Evolutionary conservation across 2,329 filamentous ascomycete species (phyloP).

Genomic region (Endoconidiophora laricicola): DNA sequence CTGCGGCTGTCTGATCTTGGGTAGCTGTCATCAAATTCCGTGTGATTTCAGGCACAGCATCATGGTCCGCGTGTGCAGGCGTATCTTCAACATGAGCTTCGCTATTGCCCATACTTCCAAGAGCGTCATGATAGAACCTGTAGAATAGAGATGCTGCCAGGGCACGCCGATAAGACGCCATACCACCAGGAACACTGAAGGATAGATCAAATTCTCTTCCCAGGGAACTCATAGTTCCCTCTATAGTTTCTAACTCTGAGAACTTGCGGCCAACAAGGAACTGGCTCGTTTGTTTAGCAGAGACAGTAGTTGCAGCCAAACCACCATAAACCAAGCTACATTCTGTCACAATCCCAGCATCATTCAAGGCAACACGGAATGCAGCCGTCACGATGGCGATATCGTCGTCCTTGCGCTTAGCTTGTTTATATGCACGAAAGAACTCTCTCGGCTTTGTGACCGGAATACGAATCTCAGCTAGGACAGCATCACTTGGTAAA

Average conservation of each 20-base stretch:
- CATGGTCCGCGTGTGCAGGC: slow-evolving; percentile 37
- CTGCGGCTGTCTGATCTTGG: slow-evolving; percentile 59
- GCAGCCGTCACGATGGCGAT: slow-evolving; percentile 94
- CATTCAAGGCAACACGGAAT: slow-evolving; percentile 54
- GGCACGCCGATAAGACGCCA: slow-evolving; percentile 90
- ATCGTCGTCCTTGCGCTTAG: slow-evolving; percentile 94
- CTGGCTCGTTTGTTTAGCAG: slow-evolving; percentile 59
- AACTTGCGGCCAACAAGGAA: slow-evolving; percentile 66
- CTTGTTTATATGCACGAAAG: slow-evolving; percentile 84
- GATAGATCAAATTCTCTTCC: slow-evolving; percentile 75
- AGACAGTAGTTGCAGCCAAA: slow-evolving; percentile 84
- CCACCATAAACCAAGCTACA: slow-evolving; percentile 81
- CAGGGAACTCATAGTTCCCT: slow-evolving; percentile 80
- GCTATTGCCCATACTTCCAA: slow-evolving; percentile 35
- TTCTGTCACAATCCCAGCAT: slow-evolving; percentile 52
- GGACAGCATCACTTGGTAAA: slow-evolving; percentile 63
- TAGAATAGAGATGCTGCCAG: slow-evolving; percentile 91
- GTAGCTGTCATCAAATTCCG: slow-evolving; percentile 63
- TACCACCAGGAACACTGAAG: slow-evolving; percentile 87
- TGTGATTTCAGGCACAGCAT: slow-evolving; percentile 73
- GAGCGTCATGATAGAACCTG: slow-evolving; percentile 82
- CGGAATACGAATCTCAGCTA: slow-evolving; percentile 76
- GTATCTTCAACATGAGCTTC: slow-evolving; percentile 20
- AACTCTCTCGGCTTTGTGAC: slow-evolving; percentile 62
- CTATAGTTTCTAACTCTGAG: slow-evolving; percentile 65